Evolutionary conservation across 352 stramenopile genomes (phyloP), one percentile per base, ranked within the genome.

Genomic region (Blastocystis sp.): DNA sequence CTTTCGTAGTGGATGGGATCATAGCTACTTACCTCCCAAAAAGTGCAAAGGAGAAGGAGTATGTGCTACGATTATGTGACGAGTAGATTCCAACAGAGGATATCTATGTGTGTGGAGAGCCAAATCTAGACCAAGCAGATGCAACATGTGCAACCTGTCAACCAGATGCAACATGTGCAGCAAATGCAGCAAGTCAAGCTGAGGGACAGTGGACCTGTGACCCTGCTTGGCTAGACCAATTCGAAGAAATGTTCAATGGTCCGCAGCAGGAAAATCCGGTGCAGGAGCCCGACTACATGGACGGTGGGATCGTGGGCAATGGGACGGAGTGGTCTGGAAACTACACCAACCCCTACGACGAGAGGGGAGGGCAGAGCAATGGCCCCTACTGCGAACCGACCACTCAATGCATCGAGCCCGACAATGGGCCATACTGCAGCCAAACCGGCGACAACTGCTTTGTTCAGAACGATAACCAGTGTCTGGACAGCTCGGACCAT

Each of bases 1-100:
- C 20, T 88, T 88, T 59, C 62, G 77, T 11, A 88, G 77, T 77
- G 77, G 77, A 45, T 88, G 77, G 77, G 77, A 88, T 76, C 77
- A 77, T 29, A 75, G 47, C 18, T 88, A 88, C 47, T 29, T 79
- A 3, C 77, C 77, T 61, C 77, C 77, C 4, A 77, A 79, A 29
- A 88, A 88, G 50, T 76, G 47, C 26, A 76, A 88, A 77, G 77
- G 76, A 45, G 47, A 79, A 2, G n/a, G 62, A n/a, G 9, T 18
- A 79, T 82, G 34, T 82, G 23, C 13, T n/a, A n/a, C n/a, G 63
- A 45, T 8, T 23, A 37, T 23, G 26, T 75, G 23, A 75, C 8
- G 11, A 18, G 7, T 47, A 77, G 66, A 37, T 53, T 26, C 66
- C 66, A 15, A 77, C 66, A 18, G 29, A 39, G 11, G 66, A 77